Evolutionary conservation across 371 early-diverging fungal genomes (phyloP), one percentile per base, ranked within the genome.

Genomic region (Mortierella sp.): DNA sequence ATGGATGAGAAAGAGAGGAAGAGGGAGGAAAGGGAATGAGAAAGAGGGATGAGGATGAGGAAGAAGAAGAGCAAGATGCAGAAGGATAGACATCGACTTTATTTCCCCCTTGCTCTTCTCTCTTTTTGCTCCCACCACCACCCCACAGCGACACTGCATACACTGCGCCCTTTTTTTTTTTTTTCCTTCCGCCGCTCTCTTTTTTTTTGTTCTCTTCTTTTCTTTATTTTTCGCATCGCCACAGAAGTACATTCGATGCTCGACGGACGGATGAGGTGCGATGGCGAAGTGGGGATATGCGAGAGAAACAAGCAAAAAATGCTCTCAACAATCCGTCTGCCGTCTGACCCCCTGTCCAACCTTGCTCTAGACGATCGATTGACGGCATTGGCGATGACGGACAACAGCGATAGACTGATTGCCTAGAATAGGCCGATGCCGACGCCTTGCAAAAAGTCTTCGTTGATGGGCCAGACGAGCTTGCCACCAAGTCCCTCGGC

Each of bases 401-500:
- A n/a, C n/a, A n/a, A n/a, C n/a, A n/a, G n/a, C n/a, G n/a, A n/a
- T n/a, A n/a, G n/a, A n/a, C n/a, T n/a, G n/a, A 53, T 29, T 22
- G 9, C 4, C 61, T 61, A 61, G 37, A 61, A 11, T 2, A 61
- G 58, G 31, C 34, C 34, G 34, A 77, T 61, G 0, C 61, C 73
- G 19, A 71, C 40, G 22, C 73, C 65, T 11, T 29, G 43, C 64
- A 77, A 40, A 34, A 77, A 68, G 8, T 53, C 64, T 24, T 70
- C 53, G 26, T 19, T 67, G 24, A 83, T 50, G 1, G 78, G 75
- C 79, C 75, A 83, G 7, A 48, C 67, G 2, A 63, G 7, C 66
- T 83, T 83, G 24, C 78, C 83, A 6, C 76, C 79, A 14, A 69
- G 44, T 4, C 47, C 52, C 64, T 55, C 47, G 3, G 81, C 55